Evolutionary conservation across 75 land plant species (phyloP).

Genomic region (Picea glauca): DNA sequence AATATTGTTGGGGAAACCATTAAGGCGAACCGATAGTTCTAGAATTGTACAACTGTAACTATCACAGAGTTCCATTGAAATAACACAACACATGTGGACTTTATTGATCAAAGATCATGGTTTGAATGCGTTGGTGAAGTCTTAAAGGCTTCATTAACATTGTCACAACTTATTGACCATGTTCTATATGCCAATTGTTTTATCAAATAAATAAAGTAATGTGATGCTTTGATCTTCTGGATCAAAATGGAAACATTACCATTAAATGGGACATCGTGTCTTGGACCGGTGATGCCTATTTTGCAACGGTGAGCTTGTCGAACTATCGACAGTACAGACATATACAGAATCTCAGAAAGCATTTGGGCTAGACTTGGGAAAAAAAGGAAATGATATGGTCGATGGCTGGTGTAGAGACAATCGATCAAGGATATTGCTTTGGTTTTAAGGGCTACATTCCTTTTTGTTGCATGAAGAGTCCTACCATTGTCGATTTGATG

Average conservation of each 20-base stretch:
- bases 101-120: too few relatives aligned
- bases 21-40: too few relatives aligned
- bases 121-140: too few relatives aligned
- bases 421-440: slow-evolving; percentile 77
- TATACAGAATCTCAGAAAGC: slow-evolving; percentile 67
- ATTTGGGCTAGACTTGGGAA: slow-evolving; percentile 69
- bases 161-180: too few relatives aligned
- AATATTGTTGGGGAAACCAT: too few relatives aligned
- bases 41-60: too few relatives aligned
- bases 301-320: slow-evolving; percentile 60
- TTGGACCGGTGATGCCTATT: slow-evolving; percentile 76
- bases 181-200: too few relatives aligned
- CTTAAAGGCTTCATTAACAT: too few relatives aligned
- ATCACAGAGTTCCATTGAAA: too few relatives aligned
- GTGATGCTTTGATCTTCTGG: slow-evolving; percentile 69
- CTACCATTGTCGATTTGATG: slow-evolving; percentile 57
- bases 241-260: slow-evolving; percentile 75
- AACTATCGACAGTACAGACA: slow-evolving; percentile 78
- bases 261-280: slow-evolving; percentile 73
- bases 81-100: too few relatives aligned
- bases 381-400: slow-evolving; percentile 78
- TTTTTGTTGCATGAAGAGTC: slow-evolving; percentile 59
- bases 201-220: too few relatives aligned
- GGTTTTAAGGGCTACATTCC: slow-evolving; percentile 48
- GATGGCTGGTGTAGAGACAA: slow-evolving; percentile 59